These are phyloP conservation scores for Clonostachys sp. DNA, from an alignment of 2,329 filamentous ascomycete genomes.

Conservation along the genomic window DNA sequence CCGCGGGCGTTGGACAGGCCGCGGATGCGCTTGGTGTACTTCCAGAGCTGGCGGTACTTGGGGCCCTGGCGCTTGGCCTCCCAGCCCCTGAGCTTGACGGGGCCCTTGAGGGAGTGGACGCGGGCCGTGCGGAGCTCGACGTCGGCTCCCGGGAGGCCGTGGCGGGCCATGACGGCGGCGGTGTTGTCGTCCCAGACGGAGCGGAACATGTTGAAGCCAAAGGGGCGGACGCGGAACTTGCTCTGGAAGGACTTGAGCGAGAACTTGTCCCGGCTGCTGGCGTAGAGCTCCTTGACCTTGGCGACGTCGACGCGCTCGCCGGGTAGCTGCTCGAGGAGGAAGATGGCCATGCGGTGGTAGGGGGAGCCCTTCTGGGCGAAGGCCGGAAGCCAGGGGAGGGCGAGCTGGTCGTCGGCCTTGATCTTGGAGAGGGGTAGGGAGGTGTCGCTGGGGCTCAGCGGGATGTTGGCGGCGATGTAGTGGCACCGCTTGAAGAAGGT, in stretches of 20 bases:
- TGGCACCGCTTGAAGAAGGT: constrained; percentile 79
- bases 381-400: constrained; percentile 78
- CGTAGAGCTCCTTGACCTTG: constrained; percentile 48
- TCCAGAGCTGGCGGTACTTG: constrained; percentile 62
- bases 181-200: constrained; percentile 86
- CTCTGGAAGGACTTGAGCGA: constrained; percentile 70
- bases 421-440: constrained; percentile 63
- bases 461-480: constrained; percentile 70
- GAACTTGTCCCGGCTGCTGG: constrained; percentile 58
- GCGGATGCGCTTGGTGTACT: constrained; percentile 57
- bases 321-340: constrained; percentile 75
- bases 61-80: constrained; percentile 60
- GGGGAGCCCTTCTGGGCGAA: constrained; percentile 85
- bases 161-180: constrained; percentile 78
- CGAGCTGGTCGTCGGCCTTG: constrained; percentile 58
- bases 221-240: constrained; percentile 63
- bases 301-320: constrained; percentile 52
- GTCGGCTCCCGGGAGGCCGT: constrained; percentile 70
- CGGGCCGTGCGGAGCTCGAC: constrained; percentile 81
- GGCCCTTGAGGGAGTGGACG: constrained; percentile 62
- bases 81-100: constrained; percentile 59
- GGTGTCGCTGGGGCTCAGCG: constrained; percentile 45
- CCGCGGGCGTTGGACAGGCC: constrained; percentile 35
- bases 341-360: constrained; percentile 84
- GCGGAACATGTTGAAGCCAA: constrained; percentile 86